Percentiles rank a stretch among this genome's conserved stretches.
Conservation (phyloP, 2,329 filamentous ascomycete species). For the Claviceps pusilla region DNA sequence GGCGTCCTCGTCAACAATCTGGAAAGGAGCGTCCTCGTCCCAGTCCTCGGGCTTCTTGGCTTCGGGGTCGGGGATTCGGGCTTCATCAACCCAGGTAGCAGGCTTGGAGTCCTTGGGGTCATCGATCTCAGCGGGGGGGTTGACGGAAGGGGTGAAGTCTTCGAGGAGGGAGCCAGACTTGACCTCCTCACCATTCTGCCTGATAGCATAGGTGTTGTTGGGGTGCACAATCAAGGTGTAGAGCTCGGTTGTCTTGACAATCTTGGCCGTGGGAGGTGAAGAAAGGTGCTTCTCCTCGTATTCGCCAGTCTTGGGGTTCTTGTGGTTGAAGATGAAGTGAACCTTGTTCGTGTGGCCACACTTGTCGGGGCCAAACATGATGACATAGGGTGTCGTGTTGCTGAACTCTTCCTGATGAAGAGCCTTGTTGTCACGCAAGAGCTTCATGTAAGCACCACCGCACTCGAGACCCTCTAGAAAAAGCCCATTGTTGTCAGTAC, state of each 20-base stretch:
- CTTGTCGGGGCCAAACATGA: conserved; percentile 99
- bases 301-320: conserved; percentile 99
- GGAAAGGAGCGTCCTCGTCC: conserved; percentile 95
- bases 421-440: conserved; percentile 92
- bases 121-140: conserved; percentile 88
- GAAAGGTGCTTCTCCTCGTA: conserved; percentile 99
- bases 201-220: conserved; percentile 88
- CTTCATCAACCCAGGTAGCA: conserved; percentile 86
- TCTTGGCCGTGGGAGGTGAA: conserved; percentile 68
- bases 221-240: conserved; percentile 95
- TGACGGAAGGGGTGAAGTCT: conserved; percentile 86
- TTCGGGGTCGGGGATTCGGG: conserved; percentile 79
- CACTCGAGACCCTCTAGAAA: conserved; percentile 76
- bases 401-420: conserved; percentile 96
- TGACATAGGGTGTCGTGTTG: conserved; percentile 92
- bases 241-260: conserved; percentile 81
- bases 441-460: conserved; percentile 97
- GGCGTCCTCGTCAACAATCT: conserved; percentile 88
- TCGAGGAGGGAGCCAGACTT: conserved; percentile 87
- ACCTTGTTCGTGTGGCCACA: conserved; percentile 99
- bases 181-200: conserved; percentile 76
- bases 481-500: not conserved
- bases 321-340: conserved; percentile 98
- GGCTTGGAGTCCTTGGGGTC: conserved; percentile 90
- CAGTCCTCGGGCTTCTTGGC: conserved; percentile 96